Conservation (phyloP, 495 filamentous ascomycete species). For the Letharia columbiana region DNA sequence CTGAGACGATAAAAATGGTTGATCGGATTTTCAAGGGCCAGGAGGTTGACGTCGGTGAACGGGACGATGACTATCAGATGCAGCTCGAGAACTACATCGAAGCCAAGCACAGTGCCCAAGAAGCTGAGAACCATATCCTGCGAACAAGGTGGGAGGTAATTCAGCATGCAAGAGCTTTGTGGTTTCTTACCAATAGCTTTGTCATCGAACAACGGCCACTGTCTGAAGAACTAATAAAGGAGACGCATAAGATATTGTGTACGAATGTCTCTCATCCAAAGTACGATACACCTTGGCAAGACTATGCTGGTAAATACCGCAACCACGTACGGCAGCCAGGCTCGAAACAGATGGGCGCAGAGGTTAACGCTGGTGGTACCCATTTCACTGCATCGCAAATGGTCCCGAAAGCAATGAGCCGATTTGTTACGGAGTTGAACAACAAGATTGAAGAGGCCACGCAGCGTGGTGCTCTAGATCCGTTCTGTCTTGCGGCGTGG, state of each 20-base stretch:
- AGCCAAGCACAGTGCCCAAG: not conserved
- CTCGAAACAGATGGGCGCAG: slow-evolving; percentile 6
- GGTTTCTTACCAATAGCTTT: slow-evolving; percentile 24
- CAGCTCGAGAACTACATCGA: slow-evolving; percentile 11
- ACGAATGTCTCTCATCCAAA: slow-evolving; percentile 13
- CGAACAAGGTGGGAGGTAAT: slow-evolving; percentile 29
- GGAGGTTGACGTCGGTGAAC: slow-evolving; percentile 6
- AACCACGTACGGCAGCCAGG: slow-evolving; percentile 1
- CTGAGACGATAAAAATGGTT: slow-evolving; percentile 14
- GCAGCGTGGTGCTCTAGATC: slow-evolving; percentile 25
- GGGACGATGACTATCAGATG: slow-evolving; percentile 22
- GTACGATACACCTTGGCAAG: slow-evolving; percentile 19
- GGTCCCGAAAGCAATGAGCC: slow-evolving; percentile 31
- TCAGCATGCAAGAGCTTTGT: slow-evolving; percentile 32
- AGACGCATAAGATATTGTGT: slow-evolving; percentile 31
- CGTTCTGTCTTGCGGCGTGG: slow-evolving; percentile 29
- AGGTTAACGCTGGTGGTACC: slow-evolving; percentile 23
- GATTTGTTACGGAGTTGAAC: slow-evolving; percentile 26
- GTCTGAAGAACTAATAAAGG: slow-evolving; percentile 28
- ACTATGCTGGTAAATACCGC: slow-evolving; percentile 29
- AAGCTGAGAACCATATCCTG: slow-evolving; percentile 19
- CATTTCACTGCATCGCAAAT: slow-evolving; percentile 18
- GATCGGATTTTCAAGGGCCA: not conserved
- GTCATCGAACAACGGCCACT: slow-evolving; percentile 23
- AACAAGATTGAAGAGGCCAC: slow-evolving; percentile 19